These are phyloP conservation scores for Colletotrichum incanum DNA, from an alignment of 2,329 filamentous ascomycete genomes.

Conservation along the genomic window DNA sequence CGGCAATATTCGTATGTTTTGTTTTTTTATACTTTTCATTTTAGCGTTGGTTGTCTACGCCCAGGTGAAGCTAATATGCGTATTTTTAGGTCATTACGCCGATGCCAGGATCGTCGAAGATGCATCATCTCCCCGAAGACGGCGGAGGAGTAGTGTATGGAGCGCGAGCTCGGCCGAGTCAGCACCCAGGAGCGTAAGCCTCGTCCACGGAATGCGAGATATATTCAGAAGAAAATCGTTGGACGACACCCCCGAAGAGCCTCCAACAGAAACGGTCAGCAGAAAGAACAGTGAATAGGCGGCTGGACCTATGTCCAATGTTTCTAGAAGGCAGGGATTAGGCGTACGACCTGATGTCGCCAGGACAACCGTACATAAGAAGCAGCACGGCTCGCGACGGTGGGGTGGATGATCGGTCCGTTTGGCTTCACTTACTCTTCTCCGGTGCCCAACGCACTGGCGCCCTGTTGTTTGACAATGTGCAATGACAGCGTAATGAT, in stretches of 20 bases:
- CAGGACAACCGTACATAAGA: background rate
- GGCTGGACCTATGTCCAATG: no score
- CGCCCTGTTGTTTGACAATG: no score
- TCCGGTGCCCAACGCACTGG: rapidly evolving
- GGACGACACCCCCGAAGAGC: background rate
- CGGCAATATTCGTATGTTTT: slow-evolving; percentile 32
- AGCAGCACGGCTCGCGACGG: background rate
- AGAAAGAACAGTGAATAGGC: background rate
- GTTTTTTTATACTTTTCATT: background rate
- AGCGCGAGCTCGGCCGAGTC: slow-evolving; percentile 13
- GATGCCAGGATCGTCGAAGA: slow-evolving; percentile 12
- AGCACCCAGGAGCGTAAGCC: background rate
- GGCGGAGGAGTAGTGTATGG: slow-evolving; percentile 21
- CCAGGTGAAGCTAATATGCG: background rate
- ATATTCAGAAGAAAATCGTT: slow-evolving; percentile 5
- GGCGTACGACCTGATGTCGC: background rate
- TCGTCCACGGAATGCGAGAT: slow-evolving; percentile 16
- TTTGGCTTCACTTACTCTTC: background rate
- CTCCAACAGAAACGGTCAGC: background rate
- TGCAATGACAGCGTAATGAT: background rate
- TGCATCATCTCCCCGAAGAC: background rate
- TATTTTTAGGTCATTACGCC: slow-evolving; percentile 17
- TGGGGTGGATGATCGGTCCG: background rate
- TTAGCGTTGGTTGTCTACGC: background rate
- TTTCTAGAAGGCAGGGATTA: background rate